Conservation (phyloP, 352 stramenopile species). For the Albugo laibachii region DNA sequence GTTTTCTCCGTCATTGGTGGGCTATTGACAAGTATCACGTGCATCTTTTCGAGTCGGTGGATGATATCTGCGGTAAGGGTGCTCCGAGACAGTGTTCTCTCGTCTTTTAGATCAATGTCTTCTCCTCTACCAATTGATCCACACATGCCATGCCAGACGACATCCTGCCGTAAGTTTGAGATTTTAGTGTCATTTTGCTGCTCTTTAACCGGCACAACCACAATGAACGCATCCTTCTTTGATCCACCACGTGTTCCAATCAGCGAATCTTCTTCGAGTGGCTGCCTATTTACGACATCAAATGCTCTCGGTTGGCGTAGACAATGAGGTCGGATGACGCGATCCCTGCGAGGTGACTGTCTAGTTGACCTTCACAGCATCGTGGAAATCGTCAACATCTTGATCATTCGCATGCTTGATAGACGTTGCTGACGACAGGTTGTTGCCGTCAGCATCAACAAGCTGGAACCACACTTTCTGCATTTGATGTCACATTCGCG, state of each 20-base stretch:
- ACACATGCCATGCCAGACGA: neutral
- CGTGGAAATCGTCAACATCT: slow-evolving; percentile 6
- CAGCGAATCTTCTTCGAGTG: slow-evolving; percentile 2
- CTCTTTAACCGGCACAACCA: slow-evolving; percentile 6
- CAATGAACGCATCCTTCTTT: slow-evolving; percentile 7
- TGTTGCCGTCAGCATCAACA: slow-evolving; percentile 2
- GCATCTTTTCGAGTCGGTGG: slow-evolving; percentile 1
- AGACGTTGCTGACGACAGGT: slow-evolving; percentile 2
- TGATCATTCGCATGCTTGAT: slow-evolving; percentile 1
- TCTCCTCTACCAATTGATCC: neutral
- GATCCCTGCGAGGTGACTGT: slow-evolving; percentile 1
- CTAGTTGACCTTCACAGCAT: slow-evolving; percentile 3
- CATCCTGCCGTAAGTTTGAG: no score
- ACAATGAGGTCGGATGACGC: slow-evolving; percentile 3
- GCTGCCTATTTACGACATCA: neutral
- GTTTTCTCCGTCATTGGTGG: slow-evolving; percentile 8
- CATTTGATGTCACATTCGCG: no score
- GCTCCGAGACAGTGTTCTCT: neutral
- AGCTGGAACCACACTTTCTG: slow-evolving; percentile 8
- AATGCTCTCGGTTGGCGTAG: slow-evolving; percentile 1
- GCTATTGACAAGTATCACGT: slow-evolving; percentile 4
- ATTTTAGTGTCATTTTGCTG: no score
- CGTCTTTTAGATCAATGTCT: slow-evolving; percentile 1
- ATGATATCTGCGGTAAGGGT: slow-evolving; percentile 4
- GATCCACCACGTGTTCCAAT: slow-evolving; percentile 4